phyloP scores from a whole-genome alignment of 176 grass and related monocot species.

The Triticum turgidum region DNA sequence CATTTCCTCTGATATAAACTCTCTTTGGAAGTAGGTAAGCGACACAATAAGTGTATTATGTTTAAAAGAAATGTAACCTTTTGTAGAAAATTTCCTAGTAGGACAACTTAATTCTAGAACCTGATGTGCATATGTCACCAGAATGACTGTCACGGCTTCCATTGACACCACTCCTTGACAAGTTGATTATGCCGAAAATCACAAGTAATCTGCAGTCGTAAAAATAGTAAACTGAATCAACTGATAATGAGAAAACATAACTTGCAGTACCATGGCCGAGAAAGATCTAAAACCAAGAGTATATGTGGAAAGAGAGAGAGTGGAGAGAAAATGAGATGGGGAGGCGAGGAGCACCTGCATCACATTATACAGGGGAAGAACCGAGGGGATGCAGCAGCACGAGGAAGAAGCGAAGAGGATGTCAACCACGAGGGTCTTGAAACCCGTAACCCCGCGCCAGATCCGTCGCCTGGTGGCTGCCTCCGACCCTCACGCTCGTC shows the following conservation, averaged over 20 bases:
- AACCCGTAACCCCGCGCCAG: too few relatives aligned
- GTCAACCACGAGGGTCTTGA: too few relatives aligned
- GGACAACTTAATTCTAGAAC: conserved; percentile 85
- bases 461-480: too few relatives aligned
- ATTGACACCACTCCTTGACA: conserved; percentile 95
- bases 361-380: too few relatives aligned
- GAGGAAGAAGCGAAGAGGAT: too few relatives aligned
- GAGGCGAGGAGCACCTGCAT: too few relatives aligned
- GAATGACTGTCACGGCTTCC: conserved; percentile 62
- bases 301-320: too few relatives aligned
- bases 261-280: too few relatives aligned
- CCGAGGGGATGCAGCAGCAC: too few relatives aligned
- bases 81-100: conserved; percentile 24
- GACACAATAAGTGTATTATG: not conserved
- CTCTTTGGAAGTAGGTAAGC: not conserved
- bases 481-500: too few relatives aligned
- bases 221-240: conserved; percentile 1
- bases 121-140: conserved; percentile 60
- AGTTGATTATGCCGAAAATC: conserved; percentile 84
- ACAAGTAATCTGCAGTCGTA: conserved; percentile 69
- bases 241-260: not conserved
- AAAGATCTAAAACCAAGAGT: too few relatives aligned
- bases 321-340: too few relatives aligned
- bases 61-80: not conserved
- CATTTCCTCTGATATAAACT: not conserved